A percentile compares a stretch with the other conserved stretches of the same genome.
These are phyloP conservation scores for Pyrenopolyporus hunteri DNA, from an alignment of 495 filamentous ascomycete species.

Conservation along the genomic window DNA sequence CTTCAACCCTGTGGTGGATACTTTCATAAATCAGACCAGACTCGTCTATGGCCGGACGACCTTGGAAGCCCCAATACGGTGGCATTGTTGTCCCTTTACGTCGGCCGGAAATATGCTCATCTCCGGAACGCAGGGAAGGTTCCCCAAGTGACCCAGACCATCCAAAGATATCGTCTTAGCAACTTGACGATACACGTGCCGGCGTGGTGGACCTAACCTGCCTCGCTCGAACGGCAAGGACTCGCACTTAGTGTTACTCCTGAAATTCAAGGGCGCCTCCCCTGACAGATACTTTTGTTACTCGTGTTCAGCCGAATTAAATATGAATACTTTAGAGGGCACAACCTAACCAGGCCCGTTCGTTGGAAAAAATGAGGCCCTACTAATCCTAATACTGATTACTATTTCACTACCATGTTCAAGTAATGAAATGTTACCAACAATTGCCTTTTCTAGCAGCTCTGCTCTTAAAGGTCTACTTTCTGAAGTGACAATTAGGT, in stretches of 20 bases:
- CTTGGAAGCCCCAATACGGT: background rate
- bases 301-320: slow-evolving; percentile 13
- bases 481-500: no score
- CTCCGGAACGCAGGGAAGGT: background rate
- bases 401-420: no score
- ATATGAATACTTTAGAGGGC: no score
- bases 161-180: background rate
- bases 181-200: no score
- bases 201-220: background rate
- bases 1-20: background rate
- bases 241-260: background rate
- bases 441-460: no score
- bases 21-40: background rate
- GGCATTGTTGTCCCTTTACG: background rate
- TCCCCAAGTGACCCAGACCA: no score
- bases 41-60: background rate
- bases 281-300: background rate
- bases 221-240: background rate
- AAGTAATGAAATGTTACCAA: no score
- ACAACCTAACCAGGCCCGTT: no score
- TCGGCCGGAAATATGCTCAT: background rate
- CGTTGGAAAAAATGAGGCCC: no score
- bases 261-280: background rate
- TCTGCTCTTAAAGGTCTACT: no score
- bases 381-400: no score